phyloP scores from a whole-genome alignment of 768 basidiomycete genomes.

The Steccherinum ochraceum region DNA sequence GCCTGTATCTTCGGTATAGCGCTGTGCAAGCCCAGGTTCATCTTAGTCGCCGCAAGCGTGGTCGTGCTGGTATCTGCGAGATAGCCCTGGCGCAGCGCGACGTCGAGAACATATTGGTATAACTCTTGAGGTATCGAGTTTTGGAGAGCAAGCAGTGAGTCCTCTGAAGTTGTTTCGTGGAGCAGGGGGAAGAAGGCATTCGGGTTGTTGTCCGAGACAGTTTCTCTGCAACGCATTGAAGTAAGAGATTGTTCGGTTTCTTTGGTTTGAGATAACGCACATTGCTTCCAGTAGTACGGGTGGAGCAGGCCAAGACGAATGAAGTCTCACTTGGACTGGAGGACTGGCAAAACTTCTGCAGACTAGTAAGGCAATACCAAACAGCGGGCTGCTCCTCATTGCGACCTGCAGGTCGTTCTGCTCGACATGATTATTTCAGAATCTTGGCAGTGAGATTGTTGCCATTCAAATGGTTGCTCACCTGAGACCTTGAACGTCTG shows the following conservation, averaged over 20 bases:
- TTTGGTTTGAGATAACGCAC: constrained; percentile 14
- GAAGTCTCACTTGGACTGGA: constrained; percentile 29
- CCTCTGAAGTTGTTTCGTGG: constrained; percentile 52
- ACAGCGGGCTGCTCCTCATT: background rate
- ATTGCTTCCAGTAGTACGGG: constrained; percentile 26
- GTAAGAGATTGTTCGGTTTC: background rate
- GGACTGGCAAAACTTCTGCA: constrained; percentile 13
- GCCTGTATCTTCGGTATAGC: constrained; percentile 80
- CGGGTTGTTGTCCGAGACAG: constrained; percentile 67
- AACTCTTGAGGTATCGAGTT: constrained; percentile 41
- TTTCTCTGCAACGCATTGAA: constrained; percentile 51
- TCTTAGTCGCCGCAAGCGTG: constrained; percentile 51
- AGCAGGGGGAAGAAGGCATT: constrained; percentile 73
- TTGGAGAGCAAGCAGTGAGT: constrained; percentile 28
- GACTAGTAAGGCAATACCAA: background rate
- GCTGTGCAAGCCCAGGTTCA: constrained; percentile 72
- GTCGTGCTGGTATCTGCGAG: constrained; percentile 37
- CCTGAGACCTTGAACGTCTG: too few species aligned
- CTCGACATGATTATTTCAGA: too few species aligned
- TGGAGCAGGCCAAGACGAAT: constrained; percentile 30
- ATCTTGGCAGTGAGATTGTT: too few species aligned
- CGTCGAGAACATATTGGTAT: constrained; percentile 48
- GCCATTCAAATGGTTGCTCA: too few species aligned
- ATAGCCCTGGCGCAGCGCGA: constrained; percentile 40
- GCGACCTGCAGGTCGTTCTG: background rate